A percentile compares a stretch with the other conserved stretches of the same genome.
phyloP scores from a whole-genome alignment of 129 eudicot species.

The Flaveria trinervia region DNA sequence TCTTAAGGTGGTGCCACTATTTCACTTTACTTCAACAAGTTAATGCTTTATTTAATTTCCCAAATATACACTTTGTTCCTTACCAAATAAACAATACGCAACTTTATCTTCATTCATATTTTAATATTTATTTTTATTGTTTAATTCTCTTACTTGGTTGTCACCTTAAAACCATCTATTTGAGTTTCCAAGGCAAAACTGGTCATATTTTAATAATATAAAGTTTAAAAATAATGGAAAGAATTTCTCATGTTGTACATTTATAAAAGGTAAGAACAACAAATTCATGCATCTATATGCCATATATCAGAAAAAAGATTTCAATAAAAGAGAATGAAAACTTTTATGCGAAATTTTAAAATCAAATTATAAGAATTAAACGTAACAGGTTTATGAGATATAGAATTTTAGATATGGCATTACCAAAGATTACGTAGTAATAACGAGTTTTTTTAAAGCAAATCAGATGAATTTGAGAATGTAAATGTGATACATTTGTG shows the following conservation, averaged over 20 bases:
- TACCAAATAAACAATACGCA: slow-evolving; percentile 26
- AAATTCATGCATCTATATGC: not conserved
- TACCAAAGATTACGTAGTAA: too few relatives aligned
- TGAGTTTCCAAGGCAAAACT: slow-evolving; percentile 28
- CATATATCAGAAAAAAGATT: not conserved
- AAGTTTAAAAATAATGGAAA: not conserved
- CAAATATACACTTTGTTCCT: slow-evolving; percentile 33
- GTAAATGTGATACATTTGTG: too few relatives aligned
- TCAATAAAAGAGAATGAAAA: not conserved
- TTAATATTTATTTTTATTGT: not conserved
- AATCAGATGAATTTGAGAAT: too few relatives aligned
- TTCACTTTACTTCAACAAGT: slow-evolving; percentile 38
- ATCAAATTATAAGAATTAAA: not conserved
- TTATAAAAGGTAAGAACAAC: not conserved
- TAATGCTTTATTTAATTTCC: slow-evolving; percentile 30
- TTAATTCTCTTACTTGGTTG: slow-evolving; percentile 24
- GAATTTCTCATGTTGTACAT: not conserved
- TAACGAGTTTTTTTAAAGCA: too few relatives aligned
- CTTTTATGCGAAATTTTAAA: not conserved
- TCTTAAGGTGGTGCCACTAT: slow-evolving; percentile 28
- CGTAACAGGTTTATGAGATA: too few relatives aligned
- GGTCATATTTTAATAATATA: slow-evolving; percentile 6
- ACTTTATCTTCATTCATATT: slow-evolving; percentile 16
- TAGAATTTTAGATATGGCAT: too few relatives aligned
- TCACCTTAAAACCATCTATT: slow-evolving; percentile 43